Conservation (phyloP, 306 rosid genomes). For the Rubus idaeus region DNA sequence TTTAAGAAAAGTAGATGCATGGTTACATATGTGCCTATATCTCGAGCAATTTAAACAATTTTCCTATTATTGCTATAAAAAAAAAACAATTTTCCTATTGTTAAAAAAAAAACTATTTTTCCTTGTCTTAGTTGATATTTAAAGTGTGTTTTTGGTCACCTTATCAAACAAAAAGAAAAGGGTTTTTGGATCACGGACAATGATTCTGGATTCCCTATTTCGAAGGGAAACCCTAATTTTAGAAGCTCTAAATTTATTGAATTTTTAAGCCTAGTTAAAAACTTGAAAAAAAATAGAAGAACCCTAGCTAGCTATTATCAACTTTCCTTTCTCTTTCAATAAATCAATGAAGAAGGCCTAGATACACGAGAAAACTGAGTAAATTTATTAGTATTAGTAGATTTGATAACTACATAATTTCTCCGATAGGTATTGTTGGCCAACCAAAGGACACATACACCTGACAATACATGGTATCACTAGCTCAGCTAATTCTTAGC, state of each 20-base stretch:
- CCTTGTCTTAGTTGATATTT: background rate
- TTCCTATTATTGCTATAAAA: too few relatives aligned
- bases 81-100: too few relatives aligned
- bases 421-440: constrained; percentile 16
- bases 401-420: constrained; percentile 23
- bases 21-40: background rate
- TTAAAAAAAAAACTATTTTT: background rate
- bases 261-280: background rate
- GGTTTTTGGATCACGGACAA: constrained; percentile 15
- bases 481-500: constrained; percentile 13
- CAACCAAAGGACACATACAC: constrained; percentile 19
- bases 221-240: constrained; percentile 9
- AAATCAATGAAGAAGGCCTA: constrained; percentile 15
- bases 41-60: background rate
- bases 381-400: constrained; percentile 1
- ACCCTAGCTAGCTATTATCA: background rate
- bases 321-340: constrained; percentile 2
- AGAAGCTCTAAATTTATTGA: background rate
- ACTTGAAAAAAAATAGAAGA: background rate
- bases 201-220: constrained; percentile 11
- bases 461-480: background rate
- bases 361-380: constrained; percentile 23
- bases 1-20: background rate
- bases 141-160: background rate
- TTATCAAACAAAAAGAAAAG: background rate